Evolutionary conservation across 257 asterid genomes (phyloP), one percentile per base, ranked within the genome.

Genomic region (Capsicum chinense): DNA sequence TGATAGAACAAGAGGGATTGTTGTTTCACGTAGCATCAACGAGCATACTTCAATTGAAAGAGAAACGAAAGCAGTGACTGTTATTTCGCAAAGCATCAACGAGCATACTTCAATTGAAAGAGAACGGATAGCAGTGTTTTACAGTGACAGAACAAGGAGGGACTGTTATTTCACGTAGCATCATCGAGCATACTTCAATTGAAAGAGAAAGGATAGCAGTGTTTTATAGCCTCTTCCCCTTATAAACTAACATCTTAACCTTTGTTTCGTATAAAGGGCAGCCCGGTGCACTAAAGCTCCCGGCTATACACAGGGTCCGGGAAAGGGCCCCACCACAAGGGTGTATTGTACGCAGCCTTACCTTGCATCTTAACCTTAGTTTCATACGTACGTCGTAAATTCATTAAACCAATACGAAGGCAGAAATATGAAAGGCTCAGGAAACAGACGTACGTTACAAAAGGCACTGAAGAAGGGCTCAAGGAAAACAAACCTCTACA

Each of bases 401-500:
- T 76, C 63, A 13, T 54, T 76, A 52, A 21, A 76, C 63, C 14
- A 79, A 16, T 26, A 59, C 19, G 62, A 63, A 57, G 35, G 21
- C 42, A 48, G 60, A 60, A 78, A 17, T 33, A 60, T 14, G 63
- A 19, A 82, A 9, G 16, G 17, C 39, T 13, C 15, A 7, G 47
- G 37, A 14, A 14, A 76, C 63, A 56, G 17, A 8, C 80, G 6
- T 62, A 21, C 52, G 44, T 81, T n/a, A 17, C 80, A 21, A 47
- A 47, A 47, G 5, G n/a, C 47, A 84, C 37, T 9, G 14, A 39
- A 56, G 54, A n/a, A 33, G 83, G 44, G 85, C 37, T 66, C 70
- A 26, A 71, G 83, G 86, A 84, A 83, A 83, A 85, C 92, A 56
- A 84, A 97, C 99, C 99, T 97, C 99, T 19, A 93, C 91, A 7